Conservation (phyloP, 148 eudicot genomes). For the Rhododendron mucronatum region DNA sequence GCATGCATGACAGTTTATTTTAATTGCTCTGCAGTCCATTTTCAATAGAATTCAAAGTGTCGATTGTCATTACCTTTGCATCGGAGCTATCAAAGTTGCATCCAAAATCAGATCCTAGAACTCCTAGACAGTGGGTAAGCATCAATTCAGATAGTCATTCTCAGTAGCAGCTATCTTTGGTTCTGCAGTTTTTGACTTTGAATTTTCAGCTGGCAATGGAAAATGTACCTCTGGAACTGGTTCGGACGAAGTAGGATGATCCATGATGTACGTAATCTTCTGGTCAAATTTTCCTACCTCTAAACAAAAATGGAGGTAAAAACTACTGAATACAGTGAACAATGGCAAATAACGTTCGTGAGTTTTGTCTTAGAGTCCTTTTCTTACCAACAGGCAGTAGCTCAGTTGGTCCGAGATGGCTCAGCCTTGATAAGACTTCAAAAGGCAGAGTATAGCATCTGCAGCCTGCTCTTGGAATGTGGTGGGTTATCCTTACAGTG, state of each 20-base stretch:
- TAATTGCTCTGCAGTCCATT: conserved; percentile 48
- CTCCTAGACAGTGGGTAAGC: conserved; percentile 70
- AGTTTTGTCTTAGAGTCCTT: not conserved
- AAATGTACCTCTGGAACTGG: conserved; percentile 62
- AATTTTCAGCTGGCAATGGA: conserved; percentile 56
- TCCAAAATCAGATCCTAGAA: conserved; percentile 53
- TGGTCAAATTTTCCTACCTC: not conserved
- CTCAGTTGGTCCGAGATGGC: not conserved
- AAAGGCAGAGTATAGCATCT: not conserved
- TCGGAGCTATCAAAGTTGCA: conserved; percentile 52
- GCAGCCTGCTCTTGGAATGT: not conserved
- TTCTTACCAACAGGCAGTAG: not conserved
- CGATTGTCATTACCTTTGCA: conserved; percentile 48
- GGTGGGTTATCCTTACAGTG: not conserved
- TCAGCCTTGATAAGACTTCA: not conserved
- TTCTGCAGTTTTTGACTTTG: conserved; percentile 3
- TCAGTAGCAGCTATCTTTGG: not conserved
- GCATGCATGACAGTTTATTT: not conserved
- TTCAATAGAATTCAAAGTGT: conserved; percentile 69
- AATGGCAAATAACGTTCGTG: not conserved
- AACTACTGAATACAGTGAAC: not conserved
- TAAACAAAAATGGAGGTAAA: not conserved
- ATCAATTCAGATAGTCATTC: not conserved
- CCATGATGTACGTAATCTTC: conserved; percentile 4
- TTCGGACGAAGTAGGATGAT: conserved; percentile 38